Evolutionary conservation across 805 yeast species (phyloP), one percentile per base, ranked within the genome.

Genomic region (Ogataea philodendri): DNA sequence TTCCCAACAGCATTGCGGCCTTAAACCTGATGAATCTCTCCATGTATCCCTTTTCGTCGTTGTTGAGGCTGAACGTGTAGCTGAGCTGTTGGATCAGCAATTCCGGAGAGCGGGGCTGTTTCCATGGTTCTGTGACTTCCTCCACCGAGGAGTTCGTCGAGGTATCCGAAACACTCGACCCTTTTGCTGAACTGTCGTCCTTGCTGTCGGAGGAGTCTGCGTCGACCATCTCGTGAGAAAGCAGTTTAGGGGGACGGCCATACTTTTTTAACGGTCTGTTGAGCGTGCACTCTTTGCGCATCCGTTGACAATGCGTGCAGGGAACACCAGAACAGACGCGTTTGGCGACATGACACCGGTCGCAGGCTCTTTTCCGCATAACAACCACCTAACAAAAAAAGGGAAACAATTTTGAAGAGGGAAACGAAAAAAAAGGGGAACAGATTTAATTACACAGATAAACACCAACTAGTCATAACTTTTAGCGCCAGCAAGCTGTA

Each of bases 401-500:
- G 29, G 31, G 26, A 33, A 17, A 26, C 11, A 32, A 19, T 15
- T n/a, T n/a, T n/a, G n/a, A n/a, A n/a, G n/a, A n/a, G n/a, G n/a
- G n/a, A n/a, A n/a, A n/a, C n/a, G n/a, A n/a, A n/a, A n/a, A n/a
- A n/a, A n/a, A n/a, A n/a, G n/a, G n/a, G n/a, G n/a, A n/a, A n/a
- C n/a, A n/a, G n/a, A n/a, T n/a, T n/a, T n/a, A n/a, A n/a, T n/a
- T n/a, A n/a, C n/a, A n/a, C n/a, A n/a, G n/a, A n/a, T n/a, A n/a
- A n/a, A n/a, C n/a, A n/a, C n/a, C 10, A 9, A 9, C 18, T 28
- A 28, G 5, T 33, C 38, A 16, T 39, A 39, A 10, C 14, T 21
- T 10, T 22, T 33, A 9, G 30, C 43, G n/a, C 67, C 67, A 11
- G 58, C 61, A n/a, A 58, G 45, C 36, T 45, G 55, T 30, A 54